Conservation (phyloP, 495 filamentous ascomycete species). For the Darksidea phi region DNA sequence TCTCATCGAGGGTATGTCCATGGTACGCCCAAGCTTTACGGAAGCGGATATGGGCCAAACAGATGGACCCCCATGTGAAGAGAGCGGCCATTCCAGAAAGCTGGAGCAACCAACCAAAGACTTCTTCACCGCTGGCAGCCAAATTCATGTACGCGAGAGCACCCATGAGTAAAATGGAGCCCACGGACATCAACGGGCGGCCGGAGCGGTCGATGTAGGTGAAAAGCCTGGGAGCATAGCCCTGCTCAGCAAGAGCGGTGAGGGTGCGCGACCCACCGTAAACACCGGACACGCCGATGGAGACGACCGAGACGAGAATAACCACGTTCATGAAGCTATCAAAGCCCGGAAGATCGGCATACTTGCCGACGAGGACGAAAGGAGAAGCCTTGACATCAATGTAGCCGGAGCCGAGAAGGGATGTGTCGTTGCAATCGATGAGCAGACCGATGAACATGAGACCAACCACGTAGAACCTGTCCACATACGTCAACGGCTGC, state of each 20-base stretch:
- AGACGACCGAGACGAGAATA: conserved; percentile 43
- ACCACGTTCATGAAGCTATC: conserved; percentile 43
- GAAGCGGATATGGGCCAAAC: conserved; percentile 73
- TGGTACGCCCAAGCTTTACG: conserved; percentile 63
- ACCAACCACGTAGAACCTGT: conserved; percentile 40
- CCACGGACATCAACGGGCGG: conserved; percentile 61
- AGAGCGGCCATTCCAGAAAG: conserved; percentile 65
- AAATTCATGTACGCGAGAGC: conserved; percentile 40
- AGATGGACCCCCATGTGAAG: conserved; percentile 72
- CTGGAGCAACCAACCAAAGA: conserved; percentile 66
- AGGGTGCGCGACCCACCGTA: conserved; percentile 42
- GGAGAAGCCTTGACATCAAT: conserved; percentile 37
- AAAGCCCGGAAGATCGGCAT: conserved; percentile 40
- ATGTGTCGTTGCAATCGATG: conserved; percentile 34
- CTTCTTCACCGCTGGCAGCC: conserved; percentile 27
- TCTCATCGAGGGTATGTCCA: conserved; percentile 64
- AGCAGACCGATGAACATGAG: conserved; percentile 41
- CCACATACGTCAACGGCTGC: conserved; percentile 39
- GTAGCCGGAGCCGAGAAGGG: conserved; percentile 30
- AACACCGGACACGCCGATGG: conserved; percentile 41
- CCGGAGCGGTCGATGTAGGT: conserved; percentile 43
- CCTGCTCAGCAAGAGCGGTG: conserved; percentile 41
- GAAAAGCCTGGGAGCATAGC: conserved; percentile 42
- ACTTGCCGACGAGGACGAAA: conserved; percentile 40
- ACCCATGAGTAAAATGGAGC: conserved; percentile 57